Base-by-base conservation (phyloP, 768 basidiomycete species). In the Podaxis rugospora region DNA sequence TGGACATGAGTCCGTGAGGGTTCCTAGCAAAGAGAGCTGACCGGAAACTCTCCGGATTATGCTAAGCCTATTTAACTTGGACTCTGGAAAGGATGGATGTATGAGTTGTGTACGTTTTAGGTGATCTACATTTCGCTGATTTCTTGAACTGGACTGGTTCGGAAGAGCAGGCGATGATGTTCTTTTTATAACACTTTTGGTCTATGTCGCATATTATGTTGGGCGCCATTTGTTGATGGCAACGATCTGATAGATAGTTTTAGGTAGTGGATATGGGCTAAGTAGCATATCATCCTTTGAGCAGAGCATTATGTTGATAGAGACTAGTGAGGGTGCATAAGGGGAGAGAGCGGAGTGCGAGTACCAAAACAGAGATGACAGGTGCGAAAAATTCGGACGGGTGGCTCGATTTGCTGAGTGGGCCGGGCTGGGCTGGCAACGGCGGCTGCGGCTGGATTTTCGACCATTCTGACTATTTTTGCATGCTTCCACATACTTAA, bases 291-390 rank as follows among this genome's bases (percentile, higher is more conserved):
- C 52, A 51, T 51, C 11, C 36, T 51, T 42, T 51, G 57, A 37
- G 36, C 14, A 36, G n/a, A 7, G 47, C 16, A 51, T 40, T 51
- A 51, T 59, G 57, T 42, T 25, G 52, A 54, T 54, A 21, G 28
- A 28, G 25, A 5, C 16, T 28, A 37, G 36, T 21, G 18, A 21
- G 51, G 10, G 18, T 36, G 51, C 16, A 6, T 5, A 11, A 36
- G 28, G 73, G 68, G 18, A 77, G 79, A 80, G 80, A 79, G 37
- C 62, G 56, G 60, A 44, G 42, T 44, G 42, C 21, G 18, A 6
- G 32, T 32, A 9, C 32, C 32, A n/a, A 18, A 18, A 6, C n/a
- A n/a, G 63, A 53, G 50, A 25, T 49, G 59, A 55, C 61, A 66
- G 64, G 67, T 70, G 67, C 65, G 71, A 66, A 68, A 65, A 53